Conservation (phyloP, 352 stramenopile genomes). For the Phytophthora tubulina region DNA sequence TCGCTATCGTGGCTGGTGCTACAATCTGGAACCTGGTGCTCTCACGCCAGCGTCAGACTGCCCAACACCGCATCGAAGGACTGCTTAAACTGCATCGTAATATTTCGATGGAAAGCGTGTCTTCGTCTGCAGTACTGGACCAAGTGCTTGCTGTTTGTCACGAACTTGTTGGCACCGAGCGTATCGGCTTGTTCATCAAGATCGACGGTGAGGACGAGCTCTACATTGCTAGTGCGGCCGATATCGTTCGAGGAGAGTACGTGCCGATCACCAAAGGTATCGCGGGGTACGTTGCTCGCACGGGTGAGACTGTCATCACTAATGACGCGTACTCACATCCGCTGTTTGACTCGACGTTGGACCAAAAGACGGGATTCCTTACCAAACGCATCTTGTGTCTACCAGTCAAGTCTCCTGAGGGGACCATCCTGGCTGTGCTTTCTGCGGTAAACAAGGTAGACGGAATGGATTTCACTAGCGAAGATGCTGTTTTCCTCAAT, state of each 20-base stretch:
- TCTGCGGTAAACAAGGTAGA: slow-evolving; percentile 83
- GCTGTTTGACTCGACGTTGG: slow-evolving; percentile 72
- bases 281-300: slow-evolving; percentile 71
- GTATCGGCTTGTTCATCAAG: slow-evolving; percentile 77
- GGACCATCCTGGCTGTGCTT: slow-evolving; percentile 67
- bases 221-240: slow-evolving; percentile 66
- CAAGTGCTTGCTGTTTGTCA: slow-evolving; percentile 79
- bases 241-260: slow-evolving; percentile 74
- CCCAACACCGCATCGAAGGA: slow-evolving; percentile 74
- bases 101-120: slow-evolving; percentile 75
- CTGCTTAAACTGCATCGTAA: slow-evolving; percentile 77
- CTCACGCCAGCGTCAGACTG: slow-evolving; percentile 68
- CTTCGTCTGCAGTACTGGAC: slow-evolving; percentile 59
- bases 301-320: slow-evolving; percentile 72
- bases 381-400: slow-evolving; percentile 73
- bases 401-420: slow-evolving; percentile 66
- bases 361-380: slow-evolving; percentile 71
- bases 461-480: slow-evolving; percentile 67
- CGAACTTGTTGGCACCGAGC: slow-evolving; percentile 71
- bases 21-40: slow-evolving; percentile 79
- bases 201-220: slow-evolving; percentile 76
- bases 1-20: slow-evolving; percentile 62
- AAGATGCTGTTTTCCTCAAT: slow-evolving; percentile 79
- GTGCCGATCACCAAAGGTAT: slow-evolving; percentile 77
- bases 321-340: slow-evolving; percentile 74